Percentiles rank a stretch among this genome's conserved stretches.
Conservation (phyloP, 176 grass and related monocot genomes). For the Leersia perrieri region DNA sequence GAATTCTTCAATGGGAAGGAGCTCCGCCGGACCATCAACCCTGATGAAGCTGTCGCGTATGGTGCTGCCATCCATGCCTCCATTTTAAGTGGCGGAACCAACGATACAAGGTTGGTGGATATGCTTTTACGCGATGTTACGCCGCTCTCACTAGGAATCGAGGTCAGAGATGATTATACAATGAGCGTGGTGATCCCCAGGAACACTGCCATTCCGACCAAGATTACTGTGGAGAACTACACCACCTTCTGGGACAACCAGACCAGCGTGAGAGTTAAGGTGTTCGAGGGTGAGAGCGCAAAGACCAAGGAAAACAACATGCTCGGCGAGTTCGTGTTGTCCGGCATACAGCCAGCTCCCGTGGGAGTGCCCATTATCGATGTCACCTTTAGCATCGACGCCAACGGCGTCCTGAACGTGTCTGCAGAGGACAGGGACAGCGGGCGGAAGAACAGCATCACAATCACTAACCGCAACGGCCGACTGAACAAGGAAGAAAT, state of each 20-base stretch:
- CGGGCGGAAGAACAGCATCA: conserved; percentile 46
- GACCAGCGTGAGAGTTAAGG: neutral
- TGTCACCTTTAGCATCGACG: conserved; percentile 51
- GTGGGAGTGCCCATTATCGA: neutral
- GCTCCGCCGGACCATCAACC: conserved; percentile 54
- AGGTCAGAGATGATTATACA: neutral
- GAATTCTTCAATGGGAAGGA: conserved; percentile 50
- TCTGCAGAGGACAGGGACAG: neutral
- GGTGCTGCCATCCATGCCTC: conserved; percentile 56
- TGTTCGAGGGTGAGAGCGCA: conserved; percentile 50
- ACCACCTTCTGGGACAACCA: conserved; percentile 35
- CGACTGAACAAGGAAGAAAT: conserved; percentile 50
- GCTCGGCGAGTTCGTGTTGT: conserved; percentile 39
- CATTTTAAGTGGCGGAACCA: conserved; percentile 4
- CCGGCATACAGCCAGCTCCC: conserved; percentile 42
- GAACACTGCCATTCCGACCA: conserved; percentile 52
- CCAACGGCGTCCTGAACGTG: conserved; percentile 47
- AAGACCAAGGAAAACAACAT: conserved; percentile 46
- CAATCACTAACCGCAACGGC: conserved; percentile 31
- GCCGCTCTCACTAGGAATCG: conserved; percentile 54
- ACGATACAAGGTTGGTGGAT: conserved; percentile 22
- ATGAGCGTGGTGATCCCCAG: conserved; percentile 58
- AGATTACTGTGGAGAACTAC: conserved; percentile 29
- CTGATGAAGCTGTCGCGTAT: conserved; percentile 52
- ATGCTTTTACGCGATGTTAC: conserved; percentile 55